Conservation (phyloP, 345 rosid genomes). For the Populus davidiana region DNA sequence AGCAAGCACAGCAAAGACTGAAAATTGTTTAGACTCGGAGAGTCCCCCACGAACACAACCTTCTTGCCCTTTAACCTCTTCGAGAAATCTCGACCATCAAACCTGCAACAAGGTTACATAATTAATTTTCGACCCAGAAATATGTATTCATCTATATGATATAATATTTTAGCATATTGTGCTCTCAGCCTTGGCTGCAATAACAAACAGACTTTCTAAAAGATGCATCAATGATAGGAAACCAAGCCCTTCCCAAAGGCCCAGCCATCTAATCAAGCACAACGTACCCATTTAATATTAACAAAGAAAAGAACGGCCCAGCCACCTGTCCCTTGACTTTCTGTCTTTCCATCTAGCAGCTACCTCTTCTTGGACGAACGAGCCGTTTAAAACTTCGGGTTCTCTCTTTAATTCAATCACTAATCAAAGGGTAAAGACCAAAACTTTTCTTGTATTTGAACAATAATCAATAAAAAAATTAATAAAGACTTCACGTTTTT, state of each 20-base stretch:
- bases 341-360: background rate
- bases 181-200: too few relatives aligned
- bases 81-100: conserved; percentile 34
- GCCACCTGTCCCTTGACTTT: background rate
- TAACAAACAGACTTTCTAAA: too few relatives aligned
- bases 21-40: conserved; percentile 53
- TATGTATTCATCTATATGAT: too few relatives aligned
- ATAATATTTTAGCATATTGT: too few relatives aligned
- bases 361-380: background rate
- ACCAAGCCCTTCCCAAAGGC: too few relatives aligned
- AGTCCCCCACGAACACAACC: conserved; percentile 59
- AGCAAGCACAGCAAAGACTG: conserved; percentile 58
- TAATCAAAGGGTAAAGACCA: background rate
- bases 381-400: background rate
- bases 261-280: too few relatives aligned
- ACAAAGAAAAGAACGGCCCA: background rate
- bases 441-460: background rate
- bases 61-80: conserved; percentile 40
- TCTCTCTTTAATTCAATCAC: background rate
- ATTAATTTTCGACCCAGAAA: too few relatives aligned
- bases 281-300: background rate
- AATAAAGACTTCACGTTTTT: background rate
- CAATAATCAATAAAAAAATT: background rate
- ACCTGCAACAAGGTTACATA: too few relatives aligned
- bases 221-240: too few relatives aligned